phyloP scores from a whole-genome alignment of 208 protist species.

The Leptomonas pyrrhocoris region DNA sequence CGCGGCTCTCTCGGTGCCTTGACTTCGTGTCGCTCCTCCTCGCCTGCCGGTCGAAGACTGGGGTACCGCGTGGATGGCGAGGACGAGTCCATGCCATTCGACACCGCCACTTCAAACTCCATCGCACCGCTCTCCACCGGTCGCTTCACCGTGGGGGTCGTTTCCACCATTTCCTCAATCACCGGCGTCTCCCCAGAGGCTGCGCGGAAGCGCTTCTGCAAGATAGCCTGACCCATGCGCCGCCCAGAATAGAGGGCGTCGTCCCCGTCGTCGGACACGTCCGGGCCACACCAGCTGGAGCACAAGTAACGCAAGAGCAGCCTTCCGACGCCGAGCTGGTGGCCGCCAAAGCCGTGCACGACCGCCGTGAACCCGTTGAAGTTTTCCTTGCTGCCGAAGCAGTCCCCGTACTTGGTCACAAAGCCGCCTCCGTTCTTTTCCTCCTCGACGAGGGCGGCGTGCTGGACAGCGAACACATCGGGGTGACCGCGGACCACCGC shows the following conservation, averaged over 20 bases:
- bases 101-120: conserved; percentile 25
- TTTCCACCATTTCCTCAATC: conserved; percentile 22
- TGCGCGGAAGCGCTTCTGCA: conserved; percentile 17
- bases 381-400: conserved; percentile 68
- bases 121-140: neutral
- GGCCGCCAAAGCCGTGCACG: conserved; percentile 73
- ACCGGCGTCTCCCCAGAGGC: conserved; percentile 16
- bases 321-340: conserved; percentile 42
- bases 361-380: conserved; percentile 66
- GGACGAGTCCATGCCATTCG: conserved; percentile 4
- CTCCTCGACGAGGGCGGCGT: conserved; percentile 56
- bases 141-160: neutral
- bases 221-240: conserved; percentile 22
- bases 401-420: conserved; percentile 56
- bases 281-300: conserved; percentile 21
- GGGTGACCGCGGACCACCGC: conserved; percentile 64
- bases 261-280: conserved; percentile 20
- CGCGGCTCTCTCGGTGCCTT: neutral
- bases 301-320: conserved; percentile 35
- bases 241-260: conserved; percentile 24
- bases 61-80: conserved; percentile 7
- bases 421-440: conserved; percentile 71
- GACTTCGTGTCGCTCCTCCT: neutral
- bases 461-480: conserved; percentile 49
- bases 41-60: neutral